phyloP scores from a whole-genome alignment of 2,329 filamentous ascomycete species.

The Amesomyces nigricolor region DNA sequence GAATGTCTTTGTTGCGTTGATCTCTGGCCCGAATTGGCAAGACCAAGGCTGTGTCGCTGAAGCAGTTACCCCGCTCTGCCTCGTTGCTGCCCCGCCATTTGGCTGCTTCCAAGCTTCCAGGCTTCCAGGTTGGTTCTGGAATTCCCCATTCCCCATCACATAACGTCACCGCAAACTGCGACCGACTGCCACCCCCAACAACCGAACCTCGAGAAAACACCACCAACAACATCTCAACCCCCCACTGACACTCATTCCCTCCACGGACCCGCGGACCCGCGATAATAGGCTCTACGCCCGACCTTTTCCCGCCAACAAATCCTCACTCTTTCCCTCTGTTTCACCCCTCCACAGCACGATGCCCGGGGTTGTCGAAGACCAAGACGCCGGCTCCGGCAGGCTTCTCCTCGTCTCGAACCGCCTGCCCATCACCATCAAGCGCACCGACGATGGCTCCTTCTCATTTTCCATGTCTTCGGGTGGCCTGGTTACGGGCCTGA shows the following conservation, averaged over 20 bases:
- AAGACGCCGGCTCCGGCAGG: slow-evolving; percentile 35
- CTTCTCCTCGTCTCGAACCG: slow-evolving; percentile 90
- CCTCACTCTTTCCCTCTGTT: not conserved
- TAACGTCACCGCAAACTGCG: slow-evolving; percentile 7
- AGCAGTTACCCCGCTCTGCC: slow-evolving; percentile 12
- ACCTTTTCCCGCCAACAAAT: not conserved
- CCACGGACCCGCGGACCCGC: not conserved
- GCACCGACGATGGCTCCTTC: slow-evolving; percentile 85
- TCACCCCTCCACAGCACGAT: slow-evolving; percentile 14
- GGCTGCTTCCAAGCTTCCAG: not conserved
- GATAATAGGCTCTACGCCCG: not conserved
- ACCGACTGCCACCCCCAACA: not conserved
- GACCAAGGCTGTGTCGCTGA: not conserved
- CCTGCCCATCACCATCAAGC: slow-evolving; percentile 93
- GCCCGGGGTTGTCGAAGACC: slow-evolving; percentile 19
- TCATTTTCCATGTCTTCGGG: slow-evolving; percentile 95
- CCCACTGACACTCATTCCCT: not conserved
- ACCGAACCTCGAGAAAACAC: not conserved
- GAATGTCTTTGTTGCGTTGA: no score
- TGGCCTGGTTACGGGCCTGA: slow-evolving; percentile 88
- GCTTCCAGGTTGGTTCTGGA: slow-evolving; percentile 12
- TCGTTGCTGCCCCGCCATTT: slow-evolving; percentile 12
- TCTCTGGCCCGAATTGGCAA: no score
- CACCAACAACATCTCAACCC: not conserved
- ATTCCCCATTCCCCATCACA: not conserved